A percentile compares a stretch with the other conserved stretches of the same genome.
Conservation (phyloP, 345 rosid species). For the Rhodomyrtus tomentosa region DNA sequence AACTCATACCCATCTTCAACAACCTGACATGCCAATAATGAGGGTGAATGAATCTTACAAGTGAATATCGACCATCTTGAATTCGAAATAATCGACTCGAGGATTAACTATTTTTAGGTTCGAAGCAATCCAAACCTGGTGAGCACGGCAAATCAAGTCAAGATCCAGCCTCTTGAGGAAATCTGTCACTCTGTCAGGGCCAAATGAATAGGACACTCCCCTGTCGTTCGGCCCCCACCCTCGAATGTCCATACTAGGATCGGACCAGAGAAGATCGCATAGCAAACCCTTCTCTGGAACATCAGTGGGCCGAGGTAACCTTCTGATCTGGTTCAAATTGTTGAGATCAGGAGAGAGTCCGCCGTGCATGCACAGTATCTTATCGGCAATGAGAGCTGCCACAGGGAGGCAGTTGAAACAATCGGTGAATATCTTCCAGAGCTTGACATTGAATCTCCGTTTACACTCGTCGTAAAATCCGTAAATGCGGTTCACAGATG, state of each 20-base stretch:
- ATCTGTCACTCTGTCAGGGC: conserved; percentile 46
- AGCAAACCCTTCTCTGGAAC: conserved; percentile 81
- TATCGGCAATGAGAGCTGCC: conserved; percentile 74
- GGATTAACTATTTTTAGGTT: not conserved
- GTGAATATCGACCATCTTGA: not conserved
- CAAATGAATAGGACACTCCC: conserved; percentile 78
- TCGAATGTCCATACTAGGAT: conserved; percentile 47
- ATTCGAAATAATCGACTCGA: not conserved
- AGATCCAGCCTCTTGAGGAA: conserved; percentile 61
- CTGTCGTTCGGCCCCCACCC: conserved; percentile 80
- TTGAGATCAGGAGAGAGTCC: conserved; percentile 76
- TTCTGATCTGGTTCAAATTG: conserved; percentile 55
- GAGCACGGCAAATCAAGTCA: conserved; percentile 80
- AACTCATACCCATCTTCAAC: conserved; percentile 91
- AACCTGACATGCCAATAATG: conserved; percentile 30
- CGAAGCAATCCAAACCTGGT: conserved; percentile 42
- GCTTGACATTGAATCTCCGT: conserved; percentile 54
- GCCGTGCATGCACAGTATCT: conserved; percentile 88
- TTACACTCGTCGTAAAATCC: conserved; percentile 90
- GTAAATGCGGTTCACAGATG: conserved; percentile 72
- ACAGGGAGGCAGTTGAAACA: conserved; percentile 86
- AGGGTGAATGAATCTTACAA: not conserved
- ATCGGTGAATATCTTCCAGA: conserved; percentile 73
- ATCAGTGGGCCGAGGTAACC: conserved; percentile 61
- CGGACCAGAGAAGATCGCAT: conserved; percentile 93